These are phyloP conservation scores for Schwanniomyces vanrijiae DNA, from an alignment of 805 yeast species.

Conservation along the genomic window DNA sequence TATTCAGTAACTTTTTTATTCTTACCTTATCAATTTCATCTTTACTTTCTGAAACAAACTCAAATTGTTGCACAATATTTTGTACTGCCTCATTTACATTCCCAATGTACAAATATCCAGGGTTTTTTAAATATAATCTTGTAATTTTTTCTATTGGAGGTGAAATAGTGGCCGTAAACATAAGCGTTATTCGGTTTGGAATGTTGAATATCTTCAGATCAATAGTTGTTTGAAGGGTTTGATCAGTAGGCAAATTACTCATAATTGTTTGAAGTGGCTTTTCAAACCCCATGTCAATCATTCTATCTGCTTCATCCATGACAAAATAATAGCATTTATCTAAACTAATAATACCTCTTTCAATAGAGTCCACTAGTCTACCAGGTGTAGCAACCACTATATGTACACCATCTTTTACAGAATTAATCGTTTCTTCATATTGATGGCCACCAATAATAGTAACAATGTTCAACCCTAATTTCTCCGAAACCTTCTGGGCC, in stretches of 20 bases:
- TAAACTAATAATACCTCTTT: constrained; percentile 61
- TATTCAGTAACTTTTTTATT: constrained; percentile 39
- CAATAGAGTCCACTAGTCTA: constrained; percentile 76
- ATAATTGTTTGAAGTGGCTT: constrained; percentile 67
- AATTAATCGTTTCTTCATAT: constrained; percentile 66
- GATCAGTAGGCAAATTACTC: constrained; percentile 48
- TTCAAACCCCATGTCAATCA: constrained; percentile 95
- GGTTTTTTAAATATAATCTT: constrained; percentile 55
- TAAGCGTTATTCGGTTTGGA: constrained; percentile 61
- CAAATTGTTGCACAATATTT: constrained; percentile 67
- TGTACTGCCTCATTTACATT: constrained; percentile 64
- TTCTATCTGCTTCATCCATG: constrained; percentile 92
- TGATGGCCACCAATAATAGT: constrained; percentile 90
- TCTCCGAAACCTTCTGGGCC: constrained; percentile 49
- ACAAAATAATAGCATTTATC: constrained; percentile 65
- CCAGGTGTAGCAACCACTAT: constrained; percentile 95
- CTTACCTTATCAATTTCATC: constrained; percentile 32
- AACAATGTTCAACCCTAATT: constrained; percentile 46
- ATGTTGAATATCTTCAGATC: constrained; percentile 40
- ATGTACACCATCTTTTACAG: constrained; percentile 65
- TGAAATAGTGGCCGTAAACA: constrained; percentile 96
- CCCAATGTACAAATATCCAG: constrained; percentile 70
- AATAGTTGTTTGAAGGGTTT: constrained; percentile 16
- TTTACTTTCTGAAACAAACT: constrained; percentile 29
- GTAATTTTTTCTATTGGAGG: constrained; percentile 68